Conservation (phyloP, 805 yeast genomes). For the Spathaspora gorwiae region DNA sequence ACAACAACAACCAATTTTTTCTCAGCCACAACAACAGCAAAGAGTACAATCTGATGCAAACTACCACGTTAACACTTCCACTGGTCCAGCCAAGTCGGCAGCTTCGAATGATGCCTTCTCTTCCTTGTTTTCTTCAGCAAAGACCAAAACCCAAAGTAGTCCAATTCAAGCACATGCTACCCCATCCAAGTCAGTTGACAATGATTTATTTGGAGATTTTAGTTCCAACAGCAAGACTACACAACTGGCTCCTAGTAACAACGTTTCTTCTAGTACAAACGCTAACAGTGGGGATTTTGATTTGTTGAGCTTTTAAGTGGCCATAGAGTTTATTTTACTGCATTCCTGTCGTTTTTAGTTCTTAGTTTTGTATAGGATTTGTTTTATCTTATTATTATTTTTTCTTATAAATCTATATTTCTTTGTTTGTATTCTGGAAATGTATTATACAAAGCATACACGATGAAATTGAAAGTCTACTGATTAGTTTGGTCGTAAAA, state of each 20-base stretch:
- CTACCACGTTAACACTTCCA: slow-evolving; percentile 17
- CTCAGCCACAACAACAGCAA: slow-evolving; percentile 10
- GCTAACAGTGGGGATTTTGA: slow-evolving; percentile 39
- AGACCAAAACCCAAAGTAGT: slow-evolving; percentile 32
- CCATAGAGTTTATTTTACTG: neutral
- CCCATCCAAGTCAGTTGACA: slow-evolving; percentile 9
- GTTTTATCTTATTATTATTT: too few relatives aligned
- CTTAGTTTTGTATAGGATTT: neutral
- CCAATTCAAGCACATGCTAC: slow-evolving; percentile 6
- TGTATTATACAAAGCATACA: too few relatives aligned
- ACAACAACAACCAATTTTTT: slow-evolving; percentile 12
- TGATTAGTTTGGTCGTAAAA: too few relatives aligned
- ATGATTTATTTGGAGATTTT: slow-evolving; percentile 32
- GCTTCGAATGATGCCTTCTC: slow-evolving; percentile 64
- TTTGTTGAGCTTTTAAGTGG: slow-evolving; percentile 41
- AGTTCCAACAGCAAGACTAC: slow-evolving; percentile 14
- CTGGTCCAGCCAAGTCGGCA: slow-evolving; percentile 39
- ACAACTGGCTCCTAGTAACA: slow-evolving; percentile 2
- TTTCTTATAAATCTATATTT: too few relatives aligned
- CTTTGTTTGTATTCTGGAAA: too few relatives aligned
- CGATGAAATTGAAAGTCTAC: too few relatives aligned
- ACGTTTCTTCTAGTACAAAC: slow-evolving; percentile 8
- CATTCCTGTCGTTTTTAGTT: neutral
- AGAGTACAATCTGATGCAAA: slow-evolving; percentile 10
- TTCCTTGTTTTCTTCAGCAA: slow-evolving; percentile 63